phyloP scores from a whole-genome alignment of 1,284 basidiomycete species.

The Tilletia walkeri region DNA sequence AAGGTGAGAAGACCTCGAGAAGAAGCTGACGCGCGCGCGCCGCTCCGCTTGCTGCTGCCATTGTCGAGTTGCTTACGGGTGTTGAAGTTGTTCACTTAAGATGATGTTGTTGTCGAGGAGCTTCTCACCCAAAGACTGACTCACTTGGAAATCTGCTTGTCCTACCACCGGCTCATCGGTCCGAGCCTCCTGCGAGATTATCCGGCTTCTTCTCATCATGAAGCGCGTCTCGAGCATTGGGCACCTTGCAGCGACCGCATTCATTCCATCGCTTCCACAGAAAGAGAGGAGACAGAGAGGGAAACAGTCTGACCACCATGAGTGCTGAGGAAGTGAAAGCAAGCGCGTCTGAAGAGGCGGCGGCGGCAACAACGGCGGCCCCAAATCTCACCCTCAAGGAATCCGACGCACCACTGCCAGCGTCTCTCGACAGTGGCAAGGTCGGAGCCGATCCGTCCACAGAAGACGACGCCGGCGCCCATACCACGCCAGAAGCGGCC shows the following conservation, averaged over 20 bases:
- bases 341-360: not conserved
- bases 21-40: conserved; percentile 11
- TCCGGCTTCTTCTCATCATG: too few relatives aligned
- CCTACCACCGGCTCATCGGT: too few relatives aligned
- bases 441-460: not conserved
- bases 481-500: not conserved
- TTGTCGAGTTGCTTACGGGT: not conserved
- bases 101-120: not conserved
- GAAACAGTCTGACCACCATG: too few relatives aligned
- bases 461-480: not conserved
- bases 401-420: not conserved
- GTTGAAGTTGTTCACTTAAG: not conserved
- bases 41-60: conserved; percentile 7
- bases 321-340: not conserved
- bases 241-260: too few relatives aligned
- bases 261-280: too few relatives aligned
- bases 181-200: too few relatives aligned
- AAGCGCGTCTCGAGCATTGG: too few relatives aligned
- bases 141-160: too few relatives aligned
- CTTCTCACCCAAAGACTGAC: too few relatives aligned
- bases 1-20: conserved; percentile 12
- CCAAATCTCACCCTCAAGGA: conserved; percentile 11
- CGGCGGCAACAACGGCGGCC: not conserved
- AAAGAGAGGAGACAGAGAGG: too few relatives aligned
- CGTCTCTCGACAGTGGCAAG: not conserved